Percentiles rank a stretch among this genome's conserved stretches.
These are phyloP conservation scores for Diaporthe capsici DNA, from an alignment of 2,329 filamentous ascomycete species.

Conservation along the genomic window DNA sequence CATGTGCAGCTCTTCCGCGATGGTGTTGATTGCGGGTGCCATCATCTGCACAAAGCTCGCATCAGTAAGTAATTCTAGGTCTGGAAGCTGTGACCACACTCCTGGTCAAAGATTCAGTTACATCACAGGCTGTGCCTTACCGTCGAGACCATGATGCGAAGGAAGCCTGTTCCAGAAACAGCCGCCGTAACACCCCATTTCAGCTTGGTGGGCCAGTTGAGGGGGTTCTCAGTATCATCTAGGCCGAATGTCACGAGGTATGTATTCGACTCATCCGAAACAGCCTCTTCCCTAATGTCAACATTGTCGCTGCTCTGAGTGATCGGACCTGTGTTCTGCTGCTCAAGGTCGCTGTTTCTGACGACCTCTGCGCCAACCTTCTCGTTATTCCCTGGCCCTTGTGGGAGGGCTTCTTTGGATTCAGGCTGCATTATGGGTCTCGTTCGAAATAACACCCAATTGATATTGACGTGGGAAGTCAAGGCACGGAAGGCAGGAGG, in stretches of 20 bases:
- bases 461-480: background rate
- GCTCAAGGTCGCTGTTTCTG: background rate
- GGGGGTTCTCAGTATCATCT: slow-evolving; percentile 54
- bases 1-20: slow-evolving; percentile 67
- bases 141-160: slow-evolving; percentile 65
- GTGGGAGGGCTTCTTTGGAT: background rate
- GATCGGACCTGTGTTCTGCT: background rate
- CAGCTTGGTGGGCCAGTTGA: slow-evolving; percentile 54
- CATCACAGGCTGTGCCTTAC: background rate
- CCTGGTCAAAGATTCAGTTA: background rate
- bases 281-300: background rate
- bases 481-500: background rate
- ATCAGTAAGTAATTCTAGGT: background rate
- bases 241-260: slow-evolving; percentile 45
- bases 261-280: background rate
- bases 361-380: background rate
- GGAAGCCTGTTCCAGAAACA: slow-evolving; percentile 64
- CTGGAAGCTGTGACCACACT: background rate
- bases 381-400: background rate
- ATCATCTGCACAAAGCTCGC: slow-evolving; percentile 55
- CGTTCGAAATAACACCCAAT: background rate
- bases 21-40: slow-evolving; percentile 62
- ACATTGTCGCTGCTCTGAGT: background rate
- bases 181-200: slow-evolving; percentile 66
- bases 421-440: background rate